phyloP scores from a whole-genome alignment of 495 filamentous ascomycete genomes.

The Trichoderma reesei region DNA sequence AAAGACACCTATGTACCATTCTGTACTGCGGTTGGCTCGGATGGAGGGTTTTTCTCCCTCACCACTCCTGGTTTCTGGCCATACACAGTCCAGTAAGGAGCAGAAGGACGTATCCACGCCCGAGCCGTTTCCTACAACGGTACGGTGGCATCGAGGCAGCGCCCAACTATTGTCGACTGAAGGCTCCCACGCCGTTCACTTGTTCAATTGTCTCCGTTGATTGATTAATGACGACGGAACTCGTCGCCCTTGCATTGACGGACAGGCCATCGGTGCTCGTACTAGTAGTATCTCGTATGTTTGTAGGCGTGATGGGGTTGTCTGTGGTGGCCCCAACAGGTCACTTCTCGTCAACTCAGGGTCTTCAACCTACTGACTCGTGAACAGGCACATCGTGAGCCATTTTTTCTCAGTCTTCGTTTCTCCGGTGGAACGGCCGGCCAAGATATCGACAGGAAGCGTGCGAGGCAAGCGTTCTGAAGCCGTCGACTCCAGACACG shows the following conservation, averaged over 20 bases:
- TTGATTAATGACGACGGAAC: background rate
- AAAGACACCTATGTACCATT: background rate
- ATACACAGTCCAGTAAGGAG: background rate
- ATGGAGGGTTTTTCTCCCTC: background rate
- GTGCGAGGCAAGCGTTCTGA: background rate
- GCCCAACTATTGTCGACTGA: conserved; percentile 3
- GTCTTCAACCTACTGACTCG: background rate
- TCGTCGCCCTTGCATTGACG: background rate
- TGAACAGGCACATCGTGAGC: background rate
- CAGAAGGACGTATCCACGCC: background rate
- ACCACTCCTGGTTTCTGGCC: background rate
- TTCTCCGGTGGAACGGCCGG: background rate
- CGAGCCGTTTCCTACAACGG: background rate
- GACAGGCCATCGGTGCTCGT: background rate
- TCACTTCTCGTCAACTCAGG: background rate
- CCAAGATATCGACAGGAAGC: background rate
- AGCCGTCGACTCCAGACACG: background rate
- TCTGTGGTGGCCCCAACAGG: background rate
- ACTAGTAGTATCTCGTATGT: background rate
- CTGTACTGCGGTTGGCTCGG: background rate
- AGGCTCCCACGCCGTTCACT: background rate
- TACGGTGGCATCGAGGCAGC: background rate
- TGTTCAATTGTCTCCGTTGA: background rate
- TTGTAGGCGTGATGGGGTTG: background rate
- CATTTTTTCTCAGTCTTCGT: background rate